Evolutionary conservation across 106 monocot genomes (phyloP), one percentile per base, ranked within the genome.

Genomic region (Cymbidium sinense): DNA sequence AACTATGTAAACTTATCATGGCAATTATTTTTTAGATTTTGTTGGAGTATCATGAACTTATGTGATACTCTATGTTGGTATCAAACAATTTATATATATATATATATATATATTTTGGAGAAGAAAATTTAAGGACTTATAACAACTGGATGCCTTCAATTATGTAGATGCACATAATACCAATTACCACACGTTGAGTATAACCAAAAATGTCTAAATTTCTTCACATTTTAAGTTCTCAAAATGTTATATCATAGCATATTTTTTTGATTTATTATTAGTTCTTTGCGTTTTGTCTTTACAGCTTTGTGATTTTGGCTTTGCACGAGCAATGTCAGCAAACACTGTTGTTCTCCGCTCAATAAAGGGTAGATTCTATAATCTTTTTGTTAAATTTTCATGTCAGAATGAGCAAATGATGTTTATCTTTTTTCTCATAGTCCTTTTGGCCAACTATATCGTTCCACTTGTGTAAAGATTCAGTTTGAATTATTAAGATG

Each of bases 261-360:
- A 31, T 31, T 67, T 29, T 33, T 67, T 67, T 67, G 33, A 2
- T 67, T 67, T 31, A 33, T 13, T 33, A n/a, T 23, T 67, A 33
- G 31, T 33, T 67, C 33, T 4, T 39, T 65, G 19, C 54, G 8
- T n/a, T 58, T 72, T 43, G 41, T 70, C 54, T 25, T 83, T 70
- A 21, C 92, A 99, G 98, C 86, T 99, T 70, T 99, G 98, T 85
- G 98, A 99, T 81, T 99, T 99, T 92, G 98, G 98, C 78, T 99
- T 99, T 90, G 98, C 98, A 35, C 88, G 94, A 21, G 98, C 98
- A 73, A 99, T 99, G 98, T 99, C 98, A 84, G 94, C 89, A 70
- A 99, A 99, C 72, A 99, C 94, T 76, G 98, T 99, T 23, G 98
- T 94, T 77, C 77, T 99, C 44, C 94, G 94, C 76, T 99, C 94